A percentile compares a stretch with the other conserved stretches of the same genome.
Evolutionary conservation across 2,329 filamentous ascomycete species (phyloP).

Genomic region (Dendrostoma leiphaemia): DNA sequence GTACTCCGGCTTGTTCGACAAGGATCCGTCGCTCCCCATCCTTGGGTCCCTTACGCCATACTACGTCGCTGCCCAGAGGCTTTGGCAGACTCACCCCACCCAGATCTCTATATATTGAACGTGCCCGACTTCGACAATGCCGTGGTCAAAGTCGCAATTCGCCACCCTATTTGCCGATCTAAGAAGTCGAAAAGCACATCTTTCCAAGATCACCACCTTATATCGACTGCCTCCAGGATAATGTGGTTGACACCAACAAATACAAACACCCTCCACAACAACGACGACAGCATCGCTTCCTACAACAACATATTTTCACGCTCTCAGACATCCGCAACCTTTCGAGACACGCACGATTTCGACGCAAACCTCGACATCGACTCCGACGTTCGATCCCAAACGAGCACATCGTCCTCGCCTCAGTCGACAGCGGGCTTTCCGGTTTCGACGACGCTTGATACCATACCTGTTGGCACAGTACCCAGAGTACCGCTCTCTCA

Average conservation of each 20-base stretch:
- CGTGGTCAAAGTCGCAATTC: slow-evolving; percentile 4
- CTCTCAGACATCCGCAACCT: slow-evolving; percentile 3
- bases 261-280: background rate
- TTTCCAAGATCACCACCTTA: background rate
- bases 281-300: background rate
- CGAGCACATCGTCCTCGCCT: slow-evolving; percentile 29
- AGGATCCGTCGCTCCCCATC: background rate
- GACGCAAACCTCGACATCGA: slow-evolving; percentile 23
- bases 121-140: slow-evolving; percentile 8
- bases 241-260: slow-evolving; percentile 13
- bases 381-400: slow-evolving; percentile 19
- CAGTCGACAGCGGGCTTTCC: slow-evolving; percentile 26
- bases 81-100: slow-evolving; percentile 11
- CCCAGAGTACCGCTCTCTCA: slow-evolving; percentile 17
- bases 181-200: background rate
- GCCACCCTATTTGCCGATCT: background rate
- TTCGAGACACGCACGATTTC: slow-evolving; percentile 19
- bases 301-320: slow-evolving; percentile 9
- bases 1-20: background rate
- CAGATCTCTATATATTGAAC: slow-evolving; percentile 13
- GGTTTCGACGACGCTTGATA: slow-evolving; percentile 33
- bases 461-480: slow-evolving; percentile 28
- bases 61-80: background rate
- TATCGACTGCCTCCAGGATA: slow-evolving; percentile 5
- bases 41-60: slow-evolving; percentile 9